phyloP scores from a whole-genome alignment of 306 rosid species.

The Oemleria cerasiformis region DNA sequence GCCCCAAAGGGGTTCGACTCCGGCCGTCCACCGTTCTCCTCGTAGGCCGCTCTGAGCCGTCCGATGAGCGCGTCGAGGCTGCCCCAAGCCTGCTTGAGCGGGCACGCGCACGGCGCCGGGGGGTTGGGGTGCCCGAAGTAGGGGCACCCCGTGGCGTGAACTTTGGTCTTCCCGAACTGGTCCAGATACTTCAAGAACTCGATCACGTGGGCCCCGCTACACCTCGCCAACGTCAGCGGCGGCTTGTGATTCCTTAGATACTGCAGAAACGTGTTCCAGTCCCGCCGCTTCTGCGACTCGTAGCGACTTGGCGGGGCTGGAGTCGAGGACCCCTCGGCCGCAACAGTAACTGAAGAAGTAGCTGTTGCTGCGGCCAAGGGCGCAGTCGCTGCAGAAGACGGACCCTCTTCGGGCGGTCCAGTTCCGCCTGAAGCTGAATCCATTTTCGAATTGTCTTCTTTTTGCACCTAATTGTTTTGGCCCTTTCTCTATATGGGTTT shows the following conservation, averaged over 20 bases:
- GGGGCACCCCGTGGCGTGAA: constrained; percentile 70
- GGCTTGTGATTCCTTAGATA: constrained; percentile 92
- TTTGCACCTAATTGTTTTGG: neutral
- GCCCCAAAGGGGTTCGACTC: constrained; percentile 91
- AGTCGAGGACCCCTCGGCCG: constrained; percentile 32
- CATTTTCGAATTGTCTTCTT: constrained; percentile 29
- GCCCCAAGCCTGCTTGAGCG: constrained; percentile 87
- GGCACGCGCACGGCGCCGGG: constrained; percentile 84
- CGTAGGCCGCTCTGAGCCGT: constrained; percentile 89
- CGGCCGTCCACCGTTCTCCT: constrained; percentile 86
- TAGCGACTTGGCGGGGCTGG: constrained; percentile 69
- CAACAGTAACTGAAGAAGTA: neutral
- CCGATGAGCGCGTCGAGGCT: constrained; percentile 90
- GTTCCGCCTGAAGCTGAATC: constrained; percentile 55
- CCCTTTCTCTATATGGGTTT: neutral
- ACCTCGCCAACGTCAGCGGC: constrained; percentile 74
- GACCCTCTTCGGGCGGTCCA: constrained; percentile 26
- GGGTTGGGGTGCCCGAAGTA: constrained; percentile 83
- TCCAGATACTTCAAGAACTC: constrained; percentile 87
- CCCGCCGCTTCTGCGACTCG: constrained; percentile 91
- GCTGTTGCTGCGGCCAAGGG: neutral
- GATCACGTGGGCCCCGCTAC: constrained; percentile 98
- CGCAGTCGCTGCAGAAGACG: neutral
- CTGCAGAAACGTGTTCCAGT: constrained; percentile 97
- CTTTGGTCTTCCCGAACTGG: constrained; percentile 94